Evolutionary conservation across 148 eudicot species (phyloP), one percentile per base, ranked within the genome.

Genomic region (Beta vulgaris): DNA sequence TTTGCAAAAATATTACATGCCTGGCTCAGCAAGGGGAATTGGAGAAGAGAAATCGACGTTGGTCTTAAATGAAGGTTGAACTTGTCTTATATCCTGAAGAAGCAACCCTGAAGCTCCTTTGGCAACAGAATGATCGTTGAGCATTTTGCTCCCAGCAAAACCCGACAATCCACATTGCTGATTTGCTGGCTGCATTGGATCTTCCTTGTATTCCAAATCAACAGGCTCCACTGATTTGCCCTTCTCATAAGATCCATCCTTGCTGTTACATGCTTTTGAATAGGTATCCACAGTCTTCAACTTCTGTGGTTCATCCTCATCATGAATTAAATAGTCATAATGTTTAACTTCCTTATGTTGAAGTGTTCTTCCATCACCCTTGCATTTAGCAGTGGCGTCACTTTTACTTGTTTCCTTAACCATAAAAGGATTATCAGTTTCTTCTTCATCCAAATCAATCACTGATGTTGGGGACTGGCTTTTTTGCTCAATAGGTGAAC

Each of bases 11-110:
- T 34, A 32, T 59, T 23, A 75, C 71, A 46, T 87, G 86, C 98
- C 98, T 83, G 93, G 86, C 79, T 87, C 84, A 59, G 85, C 76
- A 75, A 85, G 73, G n/a, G 75, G 85, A 81, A 77, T 73, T 28
- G 82, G 66, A 74, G 77, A 72, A 3, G 82, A 34, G 40, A 74
- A 59, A 58, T 87, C 95, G 54, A 87, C 78, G 73, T 73, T 80
- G 8, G 76, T 62, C 16, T 63, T 73, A 77, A 49, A 40, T 35
- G 76, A 74, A 39, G 90, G 86, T 37, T 84, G 83, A 76, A 81
- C 69, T 84, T 84, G 87, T 74, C 58, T 80, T 49, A 74, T 84
- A 73, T 88, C 86, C 55, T 88, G 85, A 40, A 82, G 75, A 51
- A 57, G 59, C 67, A 85, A 46, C n/a, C 82, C 80, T 18, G 77